These are phyloP conservation scores for Carnegiea gigantea DNA, from an alignment of 179 eudicot genomes.

Conservation along the genomic window DNA sequence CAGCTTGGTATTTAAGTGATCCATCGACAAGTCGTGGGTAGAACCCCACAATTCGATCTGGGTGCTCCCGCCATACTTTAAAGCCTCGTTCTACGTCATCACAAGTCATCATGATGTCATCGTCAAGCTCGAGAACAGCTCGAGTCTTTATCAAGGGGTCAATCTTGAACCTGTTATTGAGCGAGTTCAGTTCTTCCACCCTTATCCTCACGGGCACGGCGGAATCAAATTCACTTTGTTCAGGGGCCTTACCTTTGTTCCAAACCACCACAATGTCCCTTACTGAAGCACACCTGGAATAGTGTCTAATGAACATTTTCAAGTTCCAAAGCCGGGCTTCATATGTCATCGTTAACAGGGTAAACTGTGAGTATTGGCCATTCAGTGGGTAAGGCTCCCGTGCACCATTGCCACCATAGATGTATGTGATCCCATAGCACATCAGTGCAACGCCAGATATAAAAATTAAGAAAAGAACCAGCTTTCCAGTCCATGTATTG, in stretches of 20 bases:
- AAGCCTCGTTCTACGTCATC: constrained; percentile 89
- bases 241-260: constrained; percentile 88
- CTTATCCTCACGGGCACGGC: constrained; percentile 82
- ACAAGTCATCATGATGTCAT: constrained; percentile 95
- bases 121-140: constrained; percentile 90
- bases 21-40: constrained; percentile 74
- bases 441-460: constrained; percentile 43
- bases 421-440: constrained; percentile 56
- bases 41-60: constrained; percentile 84
- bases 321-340: constrained; percentile 96
- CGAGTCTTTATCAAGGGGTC: constrained; percentile 75
- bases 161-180: constrained; percentile 75
- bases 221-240: constrained; percentile 62
- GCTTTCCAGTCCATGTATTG: constrained; percentile 47
- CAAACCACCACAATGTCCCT: constrained; percentile 88
- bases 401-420: constrained; percentile 83
- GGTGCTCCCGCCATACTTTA: constrained; percentile 84
- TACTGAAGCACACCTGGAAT: constrained; percentile 90
- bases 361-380: constrained; percentile 81
- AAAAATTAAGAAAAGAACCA: constrained; percentile 45
- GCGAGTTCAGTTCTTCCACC: constrained; percentile 72
- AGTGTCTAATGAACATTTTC: constrained; percentile 81
- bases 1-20: constrained; percentile 60
- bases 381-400: constrained; percentile 68
- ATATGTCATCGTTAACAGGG: constrained; percentile 90